phyloP scores from a whole-genome alignment of 2,329 filamentous ascomycete genomes.

The Fusarium brachygibbosum region DNA sequence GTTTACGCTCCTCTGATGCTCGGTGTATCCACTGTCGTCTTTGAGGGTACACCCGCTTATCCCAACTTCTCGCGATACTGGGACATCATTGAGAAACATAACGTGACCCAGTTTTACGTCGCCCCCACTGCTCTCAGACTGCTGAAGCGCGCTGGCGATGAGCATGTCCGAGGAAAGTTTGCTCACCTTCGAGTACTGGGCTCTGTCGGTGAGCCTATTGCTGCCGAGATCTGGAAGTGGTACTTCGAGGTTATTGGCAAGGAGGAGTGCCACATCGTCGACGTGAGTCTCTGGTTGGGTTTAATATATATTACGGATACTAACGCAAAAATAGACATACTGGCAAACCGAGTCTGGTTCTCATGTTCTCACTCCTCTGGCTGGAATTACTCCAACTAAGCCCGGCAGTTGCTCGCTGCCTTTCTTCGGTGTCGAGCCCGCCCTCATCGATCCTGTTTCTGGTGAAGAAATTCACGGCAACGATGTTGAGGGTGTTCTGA shows the following conservation, averaged over 20 bases:
- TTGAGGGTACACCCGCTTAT: conserved; percentile 97
- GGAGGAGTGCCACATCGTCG: conserved; percentile 91
- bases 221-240: conserved; percentile 99
- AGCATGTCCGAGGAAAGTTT: conserved; percentile 92
- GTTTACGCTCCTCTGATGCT: conserved; percentile 95
- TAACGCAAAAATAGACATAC: conserved; percentile 78
- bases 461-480: conserved; percentile 95
- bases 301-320: background rate
- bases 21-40: conserved; percentile 94
- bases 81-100: conserved; percentile 96
- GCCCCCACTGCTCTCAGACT: conserved; percentile 93
- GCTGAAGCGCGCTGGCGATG: conserved; percentile 93
- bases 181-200: conserved; percentile 89
- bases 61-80: conserved; percentile 98
- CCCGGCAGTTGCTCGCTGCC: conserved; percentile 95
- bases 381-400: conserved; percentile 95
- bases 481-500: conserved; percentile 95
- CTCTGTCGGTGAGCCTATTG: conserved; percentile 97
- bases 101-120: conserved; percentile 98
- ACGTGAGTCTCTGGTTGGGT: conserved; percentile 74
- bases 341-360: conserved; percentile 99
- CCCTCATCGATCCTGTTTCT: conserved; percentile 95
- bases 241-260: conserved; percentile 96
- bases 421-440: conserved; percentile 98
- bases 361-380: conserved; percentile 93